These are phyloP conservation scores for Kwoniella pini DNA, from an alignment of 768 basidiomycete species.

Conservation along the genomic window DNA sequence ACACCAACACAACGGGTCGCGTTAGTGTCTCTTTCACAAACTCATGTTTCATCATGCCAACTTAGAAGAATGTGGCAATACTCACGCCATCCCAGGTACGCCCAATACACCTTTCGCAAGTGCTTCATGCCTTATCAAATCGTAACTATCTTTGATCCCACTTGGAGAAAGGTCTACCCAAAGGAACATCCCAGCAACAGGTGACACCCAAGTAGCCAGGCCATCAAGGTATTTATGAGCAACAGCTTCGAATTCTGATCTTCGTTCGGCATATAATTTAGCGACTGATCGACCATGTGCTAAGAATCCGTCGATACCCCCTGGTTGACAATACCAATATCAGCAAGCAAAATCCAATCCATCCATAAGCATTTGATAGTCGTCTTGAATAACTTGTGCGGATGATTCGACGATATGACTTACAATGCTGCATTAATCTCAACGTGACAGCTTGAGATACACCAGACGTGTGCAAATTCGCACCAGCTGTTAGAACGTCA, in stretches of 20 bases:
- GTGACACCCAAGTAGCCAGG: slow-evolving; percentile 61
- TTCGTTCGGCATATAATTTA: slow-evolving; percentile 56
- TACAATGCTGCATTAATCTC: slow-evolving; percentile 41
- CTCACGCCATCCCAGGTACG: slow-evolving; percentile 66
- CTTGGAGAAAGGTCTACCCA: slow-evolving; percentile 59
- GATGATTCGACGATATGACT: background rate
- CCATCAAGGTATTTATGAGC: slow-evolving; percentile 75
- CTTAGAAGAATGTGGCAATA: background rate
- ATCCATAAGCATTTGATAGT: no score
- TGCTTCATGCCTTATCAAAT: slow-evolving; percentile 71
- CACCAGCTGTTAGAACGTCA: slow-evolving; percentile 60
- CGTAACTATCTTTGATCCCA: slow-evolving; percentile 67
- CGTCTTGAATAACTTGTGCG: no score
- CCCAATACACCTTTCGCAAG: slow-evolving; percentile 82
- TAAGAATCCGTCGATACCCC: slow-evolving; percentile 76
- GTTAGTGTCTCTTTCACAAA: no score
- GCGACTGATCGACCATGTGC: slow-evolving; percentile 69
- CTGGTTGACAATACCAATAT: no score
- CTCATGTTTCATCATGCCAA: no score
- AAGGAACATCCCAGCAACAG: slow-evolving; percentile 69
- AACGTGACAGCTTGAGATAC: slow-evolving; percentile 49
- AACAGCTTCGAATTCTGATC: slow-evolving; percentile 74
- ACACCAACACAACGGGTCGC: background rate
- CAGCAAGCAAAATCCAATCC: no score
- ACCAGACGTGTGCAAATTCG: slow-evolving; percentile 56